Evolutionary conservation across 306 rosid species (phyloP).

Genomic region (Crataegus laevigata): DNA sequence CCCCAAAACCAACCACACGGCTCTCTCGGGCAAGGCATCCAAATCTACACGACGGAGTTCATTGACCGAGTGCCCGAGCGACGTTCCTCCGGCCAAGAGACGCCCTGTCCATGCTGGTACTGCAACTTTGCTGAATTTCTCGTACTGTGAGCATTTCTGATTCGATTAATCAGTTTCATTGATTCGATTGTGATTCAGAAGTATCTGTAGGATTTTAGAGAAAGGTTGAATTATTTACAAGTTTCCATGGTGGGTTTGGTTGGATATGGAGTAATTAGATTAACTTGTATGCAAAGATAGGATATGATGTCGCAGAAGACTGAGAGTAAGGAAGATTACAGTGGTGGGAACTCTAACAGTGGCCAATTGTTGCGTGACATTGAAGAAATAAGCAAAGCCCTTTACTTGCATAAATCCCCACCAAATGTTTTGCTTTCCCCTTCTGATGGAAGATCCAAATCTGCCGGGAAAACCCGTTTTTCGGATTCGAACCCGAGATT

Average conservation of each 20-base stretch:
- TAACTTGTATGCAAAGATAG: neutral
- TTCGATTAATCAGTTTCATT: neutral
- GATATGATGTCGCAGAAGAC: slow-evolving; percentile 30
- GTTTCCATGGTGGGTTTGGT: neutral
- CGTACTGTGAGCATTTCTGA: neutral
- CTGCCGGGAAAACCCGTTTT: slow-evolving; percentile 29
- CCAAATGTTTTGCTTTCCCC: slow-evolving; percentile 22
- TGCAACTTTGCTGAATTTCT: neutral
- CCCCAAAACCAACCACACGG: neutral
- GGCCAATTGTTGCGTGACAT: slow-evolving; percentile 52
- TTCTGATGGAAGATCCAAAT: slow-evolving; percentile 28
- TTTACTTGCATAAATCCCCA: slow-evolving; percentile 44
- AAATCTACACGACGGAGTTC: neutral
- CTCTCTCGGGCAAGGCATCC: neutral
- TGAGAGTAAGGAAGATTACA: slow-evolving; percentile 22
- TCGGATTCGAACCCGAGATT: slow-evolving; percentile 26
- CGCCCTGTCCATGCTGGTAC: neutral
- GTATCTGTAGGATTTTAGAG: neutral
- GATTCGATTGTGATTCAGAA: neutral
- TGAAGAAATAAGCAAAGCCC: slow-evolving; percentile 76
- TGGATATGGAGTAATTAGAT: slow-evolving; percentile 17
- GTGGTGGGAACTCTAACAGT: slow-evolving; percentile 24
- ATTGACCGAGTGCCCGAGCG: neutral
- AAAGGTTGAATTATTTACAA: neutral
- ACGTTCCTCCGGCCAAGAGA: neutral